A percentile compares a stretch with the other conserved stretches of the same genome.
Evolutionary conservation across 768 basidiomycete species (phyloP).

Genomic region (Ephemerocybe angulata): DNA sequence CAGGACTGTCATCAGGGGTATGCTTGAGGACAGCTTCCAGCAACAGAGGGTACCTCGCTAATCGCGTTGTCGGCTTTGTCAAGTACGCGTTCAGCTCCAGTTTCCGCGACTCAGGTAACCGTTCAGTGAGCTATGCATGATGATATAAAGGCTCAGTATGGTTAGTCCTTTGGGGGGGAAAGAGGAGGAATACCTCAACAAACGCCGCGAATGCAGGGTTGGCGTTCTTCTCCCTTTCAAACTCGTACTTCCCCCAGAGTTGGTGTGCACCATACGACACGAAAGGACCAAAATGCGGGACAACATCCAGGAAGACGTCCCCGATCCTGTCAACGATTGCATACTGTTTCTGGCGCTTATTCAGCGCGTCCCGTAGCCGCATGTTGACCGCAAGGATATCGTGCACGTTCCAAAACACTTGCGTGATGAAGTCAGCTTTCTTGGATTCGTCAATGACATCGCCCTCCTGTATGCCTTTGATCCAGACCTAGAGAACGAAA

Average conservation of each 20-base stretch:
- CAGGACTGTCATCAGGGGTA: conserved; percentile 85
- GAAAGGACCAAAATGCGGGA: conserved; percentile 88
- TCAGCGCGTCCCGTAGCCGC: conserved; percentile 87
- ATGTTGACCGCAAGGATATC: conserved; percentile 92
- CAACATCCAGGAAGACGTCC: conserved; percentile 83
- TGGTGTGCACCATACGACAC: conserved; percentile 96
- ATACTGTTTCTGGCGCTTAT: conserved; percentile 91
- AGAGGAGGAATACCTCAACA: conserved; percentile 72
- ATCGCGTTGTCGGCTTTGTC: conserved; percentile 95
- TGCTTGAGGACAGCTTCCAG: conserved; percentile 90
- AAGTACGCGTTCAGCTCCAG: conserved; percentile 96
- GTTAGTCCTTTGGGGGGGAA: background rate
- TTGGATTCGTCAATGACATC: conserved; percentile 75
- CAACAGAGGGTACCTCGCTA: conserved; percentile 94
- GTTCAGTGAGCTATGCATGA: conserved; percentile 65
- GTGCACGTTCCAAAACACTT: conserved; percentile 97
- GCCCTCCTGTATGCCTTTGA: conserved; percentile 73
- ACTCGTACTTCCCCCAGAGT: conserved; percentile 97
- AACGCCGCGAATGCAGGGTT: conserved; percentile 93
- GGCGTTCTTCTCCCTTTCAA: conserved; percentile 95
- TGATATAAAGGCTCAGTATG: background rate
- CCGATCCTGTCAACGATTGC: conserved; percentile 91
- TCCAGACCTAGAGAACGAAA: conserved; percentile 63
- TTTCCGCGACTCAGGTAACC: conserved; percentile 91
- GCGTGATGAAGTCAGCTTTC: conserved; percentile 81